These are phyloP conservation scores for Endoconidiophora laricicola DNA, from an alignment of 2,329 filamentous ascomycete genomes.

Conservation along the genomic window DNA sequence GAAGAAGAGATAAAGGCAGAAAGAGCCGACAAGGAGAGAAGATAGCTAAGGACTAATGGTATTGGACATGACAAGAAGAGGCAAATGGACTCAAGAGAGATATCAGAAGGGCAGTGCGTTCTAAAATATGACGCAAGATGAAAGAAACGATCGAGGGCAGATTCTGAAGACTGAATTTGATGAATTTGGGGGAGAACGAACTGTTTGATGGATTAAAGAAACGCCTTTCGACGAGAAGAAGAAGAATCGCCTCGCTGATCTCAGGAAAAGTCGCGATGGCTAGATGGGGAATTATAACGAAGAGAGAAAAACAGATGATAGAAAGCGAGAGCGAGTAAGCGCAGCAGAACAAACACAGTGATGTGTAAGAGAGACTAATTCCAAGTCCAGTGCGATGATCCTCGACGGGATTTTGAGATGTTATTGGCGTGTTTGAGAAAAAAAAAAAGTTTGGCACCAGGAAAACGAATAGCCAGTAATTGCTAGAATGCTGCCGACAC, in stretches of 20 bases:
- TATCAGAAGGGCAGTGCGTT: slow-evolving; percentile 5
- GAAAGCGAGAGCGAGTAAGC: neutral
- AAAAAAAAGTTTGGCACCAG: neutral
- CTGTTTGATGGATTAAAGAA: slow-evolving; percentile 8
- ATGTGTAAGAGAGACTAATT: neutral
- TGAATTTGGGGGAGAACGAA: slow-evolving; percentile 10
- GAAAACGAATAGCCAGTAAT: neutral
- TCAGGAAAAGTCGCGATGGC: neutral
- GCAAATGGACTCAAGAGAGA: neutral
- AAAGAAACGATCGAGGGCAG: slow-evolving; percentile 4
- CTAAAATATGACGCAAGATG: slow-evolving; percentile 1
- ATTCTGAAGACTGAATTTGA: too few relatives aligned
- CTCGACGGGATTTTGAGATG: too few relatives aligned
- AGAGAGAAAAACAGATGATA: neutral
- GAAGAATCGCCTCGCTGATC: too few relatives aligned
- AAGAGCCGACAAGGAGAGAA: neutral
- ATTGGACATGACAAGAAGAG: neutral
- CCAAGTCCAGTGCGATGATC: too few relatives aligned
- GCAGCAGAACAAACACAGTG: neutral
- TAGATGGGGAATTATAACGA: neutral
- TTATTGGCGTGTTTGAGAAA: neutral
- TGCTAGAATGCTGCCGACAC: neutral
- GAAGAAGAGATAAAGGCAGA: slow-evolving; percentile 2
- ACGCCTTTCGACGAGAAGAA: too few relatives aligned
- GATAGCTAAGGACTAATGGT: neutral